Conservation (phyloP, 106 monocot species). For the Iris macrosiphon region DNA sequence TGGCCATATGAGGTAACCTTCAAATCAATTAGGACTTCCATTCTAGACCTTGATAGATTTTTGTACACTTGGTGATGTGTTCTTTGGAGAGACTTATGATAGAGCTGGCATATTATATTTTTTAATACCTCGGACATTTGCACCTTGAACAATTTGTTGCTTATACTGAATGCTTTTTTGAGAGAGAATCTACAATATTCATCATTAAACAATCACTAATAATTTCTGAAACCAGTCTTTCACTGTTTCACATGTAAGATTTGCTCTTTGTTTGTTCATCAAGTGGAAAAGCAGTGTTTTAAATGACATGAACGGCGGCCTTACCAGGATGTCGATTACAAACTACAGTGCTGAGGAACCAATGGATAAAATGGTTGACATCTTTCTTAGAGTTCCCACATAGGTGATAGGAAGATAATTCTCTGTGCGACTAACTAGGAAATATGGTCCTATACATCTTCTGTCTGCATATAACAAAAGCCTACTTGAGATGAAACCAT, state of each 20-base stretch:
- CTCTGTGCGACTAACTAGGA: no score
- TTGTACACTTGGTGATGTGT: neutral
- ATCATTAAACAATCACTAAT: neutral
- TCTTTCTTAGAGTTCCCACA: neutral
- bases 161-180: no score
- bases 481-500: no score
- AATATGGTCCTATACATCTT: no score
- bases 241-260: neutral
- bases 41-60: neutral
- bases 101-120: neutral
- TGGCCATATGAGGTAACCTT: constrained; percentile 68
- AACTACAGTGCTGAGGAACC: no score
- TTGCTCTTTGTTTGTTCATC: neutral
- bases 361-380: no score
- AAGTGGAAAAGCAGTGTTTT: neutral
- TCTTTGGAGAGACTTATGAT: neutral
- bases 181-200: neutral
- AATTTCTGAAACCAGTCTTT: neutral
- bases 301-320: no score
- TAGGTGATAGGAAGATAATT: no score
- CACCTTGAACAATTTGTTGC: no score
- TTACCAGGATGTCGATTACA: no score
- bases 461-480: no score
- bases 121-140: neutral
- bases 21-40: neutral